Conservation (phyloP, 257 asterid species). For the Primulina eburnea region DNA sequence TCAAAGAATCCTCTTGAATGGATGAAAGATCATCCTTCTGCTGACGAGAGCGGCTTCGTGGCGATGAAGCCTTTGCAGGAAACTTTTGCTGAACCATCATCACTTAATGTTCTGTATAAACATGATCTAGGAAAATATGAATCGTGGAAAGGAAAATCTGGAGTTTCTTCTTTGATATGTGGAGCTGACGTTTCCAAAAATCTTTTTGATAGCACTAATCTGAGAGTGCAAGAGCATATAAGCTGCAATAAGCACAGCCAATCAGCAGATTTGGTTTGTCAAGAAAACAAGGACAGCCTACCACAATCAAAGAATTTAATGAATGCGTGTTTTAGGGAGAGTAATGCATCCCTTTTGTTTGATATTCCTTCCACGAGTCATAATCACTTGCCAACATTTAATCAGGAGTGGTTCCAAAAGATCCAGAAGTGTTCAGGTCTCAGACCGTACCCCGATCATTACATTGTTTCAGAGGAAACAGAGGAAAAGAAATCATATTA, state of each 20-base stretch:
- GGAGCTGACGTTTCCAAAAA: constrained; percentile 28
- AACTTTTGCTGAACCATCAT: constrained; percentile 32
- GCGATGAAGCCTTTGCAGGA: constrained; percentile 31
- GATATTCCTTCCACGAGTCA: constrained; percentile 30
- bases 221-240: constrained; percentile 30
- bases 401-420: constrained; percentile 26
- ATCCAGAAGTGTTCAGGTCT: constrained; percentile 26
- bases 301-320: constrained; percentile 19
- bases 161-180: constrained; percentile 4
- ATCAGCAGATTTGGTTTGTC: constrained; percentile 28
- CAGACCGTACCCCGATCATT: constrained; percentile 18
- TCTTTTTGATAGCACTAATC: constrained; percentile 24
- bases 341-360: constrained; percentile 19
- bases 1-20: constrained; percentile 29
- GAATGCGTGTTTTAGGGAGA: constrained; percentile 25
- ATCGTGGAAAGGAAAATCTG: not conserved
- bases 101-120: constrained; percentile 26
- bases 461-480: constrained; percentile 23
- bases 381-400: constrained; percentile 15
- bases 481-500: constrained; percentile 22
- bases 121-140: constrained; percentile 22
- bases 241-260: constrained; percentile 21
- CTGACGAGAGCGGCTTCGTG: constrained; percentile 23
- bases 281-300: constrained; percentile 19
- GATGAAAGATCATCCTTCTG: constrained; percentile 33